Conservation (phyloP, 2,329 filamentous ascomycete genomes). For the Metarhizium humberi region DNA sequence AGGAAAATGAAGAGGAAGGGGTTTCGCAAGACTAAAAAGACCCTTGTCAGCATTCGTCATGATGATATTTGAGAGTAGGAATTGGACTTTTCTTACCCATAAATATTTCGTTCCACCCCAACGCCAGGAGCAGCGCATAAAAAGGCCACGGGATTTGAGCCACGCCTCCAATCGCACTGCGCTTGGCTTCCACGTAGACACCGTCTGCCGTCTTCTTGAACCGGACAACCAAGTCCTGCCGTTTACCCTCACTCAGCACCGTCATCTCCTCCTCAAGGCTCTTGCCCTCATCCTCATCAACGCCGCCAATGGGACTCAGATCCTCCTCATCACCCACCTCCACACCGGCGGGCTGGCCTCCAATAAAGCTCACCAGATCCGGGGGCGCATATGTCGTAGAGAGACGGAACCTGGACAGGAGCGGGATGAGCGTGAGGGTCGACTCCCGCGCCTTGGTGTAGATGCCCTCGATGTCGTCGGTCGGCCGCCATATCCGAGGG, state of each 20-base stretch:
- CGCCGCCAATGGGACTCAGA: slow-evolving; percentile 76
- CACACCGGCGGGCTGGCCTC: slow-evolving; percentile 62
- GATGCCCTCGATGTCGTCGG: slow-evolving; percentile 91
- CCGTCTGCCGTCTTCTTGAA: slow-evolving; percentile 99
- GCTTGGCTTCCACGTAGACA: slow-evolving; percentile 95
- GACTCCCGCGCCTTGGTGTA: slow-evolving; percentile 91
- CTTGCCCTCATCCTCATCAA: slow-evolving; percentile 92
- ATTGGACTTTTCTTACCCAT: slow-evolving; percentile 54
- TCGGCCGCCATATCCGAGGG: slow-evolving; percentile 91
- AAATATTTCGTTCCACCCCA: slow-evolving; percentile 98
- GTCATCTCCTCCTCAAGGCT: slow-evolving; percentile 95
- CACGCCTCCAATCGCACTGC: slow-evolving; percentile 90
- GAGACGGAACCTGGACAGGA: slow-evolving; percentile 77
- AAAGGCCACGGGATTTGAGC: slow-evolving; percentile 93
- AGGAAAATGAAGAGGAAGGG: slow-evolving; percentile 87
- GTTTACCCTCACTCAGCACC: slow-evolving; percentile 80
- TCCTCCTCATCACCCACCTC: slow-evolving; percentile 86
- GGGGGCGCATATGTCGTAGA: slow-evolving; percentile 65
- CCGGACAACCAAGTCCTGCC: slow-evolving; percentile 81
- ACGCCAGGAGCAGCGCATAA: slow-evolving; percentile 75
- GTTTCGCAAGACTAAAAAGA: slow-evolving; percentile 70
- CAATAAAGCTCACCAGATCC: slow-evolving; percentile 77
- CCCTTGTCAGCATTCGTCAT: neutral
- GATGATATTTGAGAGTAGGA: neutral
- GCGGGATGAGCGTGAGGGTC: slow-evolving; percentile 80